Percentiles rank a stretch among this genome's conserved stretches.
These are phyloP conservation scores for Kwoniella dendrophila DNA, from an alignment of 768 basidiomycete genomes.

Conservation along the genomic window DNA sequence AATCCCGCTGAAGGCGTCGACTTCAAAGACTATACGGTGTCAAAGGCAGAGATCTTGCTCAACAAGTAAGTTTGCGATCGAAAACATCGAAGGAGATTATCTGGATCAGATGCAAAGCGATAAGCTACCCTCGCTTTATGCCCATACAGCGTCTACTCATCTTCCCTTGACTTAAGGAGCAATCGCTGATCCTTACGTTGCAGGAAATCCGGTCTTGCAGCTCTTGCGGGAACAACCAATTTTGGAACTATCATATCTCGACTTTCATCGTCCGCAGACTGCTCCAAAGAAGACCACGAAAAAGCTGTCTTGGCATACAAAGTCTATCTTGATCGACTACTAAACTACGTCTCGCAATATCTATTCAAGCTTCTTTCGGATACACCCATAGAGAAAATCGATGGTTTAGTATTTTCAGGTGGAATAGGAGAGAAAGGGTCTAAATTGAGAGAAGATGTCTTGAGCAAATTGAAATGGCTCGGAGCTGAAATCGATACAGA, in stretches of 20 bases:
- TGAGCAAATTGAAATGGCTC: slow-evolving; percentile 63
- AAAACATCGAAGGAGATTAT: not conserved
- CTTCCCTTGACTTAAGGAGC: not conserved
- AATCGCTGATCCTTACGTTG: slow-evolving; percentile 6
- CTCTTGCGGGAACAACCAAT: slow-evolving; percentile 77
- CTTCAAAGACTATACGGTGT: slow-evolving; percentile 52
- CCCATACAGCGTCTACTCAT: slow-evolving; percentile 3
- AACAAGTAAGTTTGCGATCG: slow-evolving; percentile 56
- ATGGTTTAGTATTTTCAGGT: slow-evolving; percentile 82
- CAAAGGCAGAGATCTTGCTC: slow-evolving; percentile 58
- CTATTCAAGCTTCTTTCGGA: slow-evolving; percentile 66
- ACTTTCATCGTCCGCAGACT: slow-evolving; percentile 57
- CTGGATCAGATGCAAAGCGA: too few species aligned
- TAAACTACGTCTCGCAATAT: slow-evolving; percentile 73
- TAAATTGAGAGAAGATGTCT: slow-evolving; percentile 66
- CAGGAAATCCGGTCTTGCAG: slow-evolving; percentile 74
- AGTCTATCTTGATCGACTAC: slow-evolving; percentile 74
- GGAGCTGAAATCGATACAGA: slow-evolving; percentile 65
- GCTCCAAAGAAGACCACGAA: slow-evolving; percentile 43
- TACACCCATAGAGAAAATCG: slow-evolving; percentile 59
- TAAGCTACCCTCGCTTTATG: too few species aligned
- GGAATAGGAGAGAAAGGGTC: slow-evolving; percentile 80
- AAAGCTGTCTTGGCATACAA: slow-evolving; percentile 67
- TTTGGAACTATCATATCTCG: slow-evolving; percentile 68
- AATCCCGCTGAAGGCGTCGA: slow-evolving; percentile 63